Evolutionary conservation across 73 alveolate species (phyloP), one percentile per base, ranked within the genome.

Genomic region (Urostyla sp.): DNA sequence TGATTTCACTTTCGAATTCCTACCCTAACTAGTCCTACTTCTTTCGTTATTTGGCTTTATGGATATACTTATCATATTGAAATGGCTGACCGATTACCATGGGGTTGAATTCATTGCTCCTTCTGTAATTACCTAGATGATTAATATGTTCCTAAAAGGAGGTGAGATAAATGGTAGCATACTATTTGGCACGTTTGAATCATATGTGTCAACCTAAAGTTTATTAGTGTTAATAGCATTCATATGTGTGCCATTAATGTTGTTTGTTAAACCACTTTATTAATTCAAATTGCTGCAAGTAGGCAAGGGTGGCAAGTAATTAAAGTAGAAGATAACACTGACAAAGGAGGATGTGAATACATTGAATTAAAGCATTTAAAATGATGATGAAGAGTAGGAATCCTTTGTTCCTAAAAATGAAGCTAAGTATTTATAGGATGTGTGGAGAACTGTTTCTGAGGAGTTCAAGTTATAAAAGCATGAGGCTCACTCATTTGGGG

Each of bases 21-120:
- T 49, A 5, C 99, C 99, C 8, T 94, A 97, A 85, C 44, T 97
- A n/a, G 80, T 96, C 52, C 89, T 97, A 75, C 53, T 97, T 88
- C 69, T 77, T n/a, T 72, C 94, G 53, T 73, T 97, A 28, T 97
- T 97, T 75, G 99, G 98, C 0, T 96, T 91, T 75, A 97, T 97
- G 99, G 93, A 91, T 40, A 49, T 88, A 27, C 50, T 97, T 88
- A 92, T 97, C 48, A 73, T 90, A 53, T 67, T 93, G 20, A 97
- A 97, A 78, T 97, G 99, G 99, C 73, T 85, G 27, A 85, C 92
- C 18, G 91, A 91, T 66, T 97, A 95, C 91, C 82, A 83, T 44
- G 93, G 75, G 6, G 61, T 80, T 52, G 80, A 72, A 1, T 45
- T 40, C 40, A 23, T 56, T 38, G 90, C 93, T 10, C 88, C 93